These are phyloP conservation scores for Globisporangium splendens DNA, from an alignment of 352 stramenopile species.

Conservation along the genomic window DNA sequence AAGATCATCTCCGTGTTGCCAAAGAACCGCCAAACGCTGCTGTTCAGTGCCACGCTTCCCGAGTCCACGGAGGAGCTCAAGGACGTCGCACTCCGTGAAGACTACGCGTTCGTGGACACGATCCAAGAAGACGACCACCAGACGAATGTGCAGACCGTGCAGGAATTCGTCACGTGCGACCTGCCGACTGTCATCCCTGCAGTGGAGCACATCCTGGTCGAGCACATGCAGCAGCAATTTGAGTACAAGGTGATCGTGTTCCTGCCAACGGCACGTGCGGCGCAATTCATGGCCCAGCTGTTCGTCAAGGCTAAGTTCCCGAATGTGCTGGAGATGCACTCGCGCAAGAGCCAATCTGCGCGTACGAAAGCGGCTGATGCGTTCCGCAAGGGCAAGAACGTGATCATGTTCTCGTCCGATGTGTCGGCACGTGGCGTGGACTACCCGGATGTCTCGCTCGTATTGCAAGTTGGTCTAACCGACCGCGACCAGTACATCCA, in stretches of 20 bases:
- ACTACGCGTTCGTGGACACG: constrained; percentile 92
- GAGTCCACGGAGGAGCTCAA: constrained; percentile 84
- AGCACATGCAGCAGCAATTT: constrained; percentile 70
- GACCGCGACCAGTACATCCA: constrained; percentile 95
- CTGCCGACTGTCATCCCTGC: constrained; percentile 67
- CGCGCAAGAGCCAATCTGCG: constrained; percentile 90
- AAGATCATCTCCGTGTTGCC: constrained; percentile 75
- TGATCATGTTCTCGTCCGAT: constrained; percentile 94
- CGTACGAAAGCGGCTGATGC: constrained; percentile 84
- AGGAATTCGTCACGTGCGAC: constrained; percentile 75
- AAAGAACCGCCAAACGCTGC: constrained; percentile 88
- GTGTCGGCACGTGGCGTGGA: constrained; percentile 94
- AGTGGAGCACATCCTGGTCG: constrained; percentile 68
- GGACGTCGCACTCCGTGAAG: constrained; percentile 70
- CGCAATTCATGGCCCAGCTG: constrained; percentile 89
- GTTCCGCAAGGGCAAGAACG: constrained; percentile 86
- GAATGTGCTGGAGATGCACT: constrained; percentile 94
- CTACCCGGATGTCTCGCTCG: constrained; percentile 92
- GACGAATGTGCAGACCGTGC: constrained; percentile 86
- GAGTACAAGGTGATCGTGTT: constrained; percentile 97
- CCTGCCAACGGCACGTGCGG: constrained; percentile 87
- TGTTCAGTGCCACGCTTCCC: constrained; percentile 95
- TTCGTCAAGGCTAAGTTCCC: constrained; percentile 72
- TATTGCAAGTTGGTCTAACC: constrained; percentile 82
- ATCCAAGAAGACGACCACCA: constrained; percentile 91